phyloP scores from a whole-genome alignment of 1,284 basidiomycete genomes.

The Ceratobasidium sp. region DNA sequence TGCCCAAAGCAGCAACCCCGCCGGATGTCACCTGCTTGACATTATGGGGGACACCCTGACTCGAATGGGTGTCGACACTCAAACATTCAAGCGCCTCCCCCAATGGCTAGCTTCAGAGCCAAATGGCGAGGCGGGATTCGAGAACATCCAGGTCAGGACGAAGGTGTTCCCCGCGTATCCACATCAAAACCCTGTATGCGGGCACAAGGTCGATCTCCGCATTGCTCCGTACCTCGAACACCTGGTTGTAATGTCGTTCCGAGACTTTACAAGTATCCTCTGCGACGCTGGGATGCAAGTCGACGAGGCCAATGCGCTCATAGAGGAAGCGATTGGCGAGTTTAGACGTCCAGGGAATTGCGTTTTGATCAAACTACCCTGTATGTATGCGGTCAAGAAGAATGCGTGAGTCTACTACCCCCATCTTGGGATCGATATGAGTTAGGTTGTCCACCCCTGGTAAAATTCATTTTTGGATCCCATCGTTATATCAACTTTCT shows the following conservation, averaged over 20 bases:
- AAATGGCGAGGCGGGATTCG: conserved; percentile 8
- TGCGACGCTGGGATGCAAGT: conserved; percentile 10
- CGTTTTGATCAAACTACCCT: background rate
- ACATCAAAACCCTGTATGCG: conserved; percentile 7
- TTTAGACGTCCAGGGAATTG: conserved; percentile 25
- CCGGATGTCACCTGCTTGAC: background rate
- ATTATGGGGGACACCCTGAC: background rate
- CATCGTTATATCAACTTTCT: no score
- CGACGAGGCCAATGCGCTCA: conserved; percentile 7
- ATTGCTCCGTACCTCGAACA: conserved; percentile 10
- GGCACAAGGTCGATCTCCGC: conserved; percentile 9
- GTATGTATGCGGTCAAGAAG: conserved; percentile 26
- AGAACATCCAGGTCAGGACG: background rate
- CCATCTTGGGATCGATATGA: background rate
- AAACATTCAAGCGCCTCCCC: conserved; percentile 5
- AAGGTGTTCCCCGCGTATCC: conserved; percentile 20
- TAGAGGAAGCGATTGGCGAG: conserved; percentile 16
- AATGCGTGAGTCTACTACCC: background rate
- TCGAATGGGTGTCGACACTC: background rate
- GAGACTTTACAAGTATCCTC: conserved; percentile 11
- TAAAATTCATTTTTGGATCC: no score
- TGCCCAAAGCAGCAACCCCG: background rate
- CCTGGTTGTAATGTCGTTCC: background rate
- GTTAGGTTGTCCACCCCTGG: no score
- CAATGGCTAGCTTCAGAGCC: conserved; percentile 16